Percentiles rank a stretch among this genome's conserved stretches.
These are phyloP conservation scores for Plectosphaerella sp. DNA, from an alignment of 2,329 filamentous ascomycete genomes.

Conservation along the genomic window DNA sequence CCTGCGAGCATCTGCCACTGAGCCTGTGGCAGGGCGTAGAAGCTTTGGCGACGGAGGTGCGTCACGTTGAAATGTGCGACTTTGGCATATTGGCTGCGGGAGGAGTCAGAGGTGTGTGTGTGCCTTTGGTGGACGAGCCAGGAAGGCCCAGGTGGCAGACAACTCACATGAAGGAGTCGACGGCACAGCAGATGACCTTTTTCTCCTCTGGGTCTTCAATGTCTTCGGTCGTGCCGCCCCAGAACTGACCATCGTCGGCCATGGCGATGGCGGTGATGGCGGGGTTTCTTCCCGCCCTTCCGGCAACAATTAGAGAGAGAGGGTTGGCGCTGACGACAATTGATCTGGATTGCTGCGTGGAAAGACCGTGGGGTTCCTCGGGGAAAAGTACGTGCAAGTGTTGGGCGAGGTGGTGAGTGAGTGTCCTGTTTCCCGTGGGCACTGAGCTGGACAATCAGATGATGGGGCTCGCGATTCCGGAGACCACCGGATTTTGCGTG, in stretches of 20 bases:
- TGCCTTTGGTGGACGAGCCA: background rate
- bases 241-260: conserved; percentile 35
- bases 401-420: background rate
- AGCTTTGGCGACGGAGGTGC: conserved; percentile 83
- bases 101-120: conserved; percentile 12
- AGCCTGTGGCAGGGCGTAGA: conserved; percentile 80
- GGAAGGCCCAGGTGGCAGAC: background rate
- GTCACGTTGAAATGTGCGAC: conserved; percentile 86
- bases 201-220: conserved; percentile 75
- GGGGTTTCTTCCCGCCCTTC: no score
- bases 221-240: conserved; percentile 60
- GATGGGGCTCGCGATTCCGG: background rate
- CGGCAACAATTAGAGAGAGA: background rate
- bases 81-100: conserved; percentile 72
- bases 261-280: conserved; percentile 12
- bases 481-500: background rate
- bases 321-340: no score
- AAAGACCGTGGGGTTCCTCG: no score
- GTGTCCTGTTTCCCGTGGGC: conserved; percentile 4
- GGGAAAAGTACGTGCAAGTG: no score
- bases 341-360: no score
- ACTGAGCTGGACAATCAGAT: background rate
- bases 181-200: conserved; percentile 70
- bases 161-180: conserved; percentile 86
- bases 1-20: conserved; percentile 81